Base-by-base conservation (phyloP, 192 early-diverging fungal genomes). In the Coemansia sp. region DNA sequence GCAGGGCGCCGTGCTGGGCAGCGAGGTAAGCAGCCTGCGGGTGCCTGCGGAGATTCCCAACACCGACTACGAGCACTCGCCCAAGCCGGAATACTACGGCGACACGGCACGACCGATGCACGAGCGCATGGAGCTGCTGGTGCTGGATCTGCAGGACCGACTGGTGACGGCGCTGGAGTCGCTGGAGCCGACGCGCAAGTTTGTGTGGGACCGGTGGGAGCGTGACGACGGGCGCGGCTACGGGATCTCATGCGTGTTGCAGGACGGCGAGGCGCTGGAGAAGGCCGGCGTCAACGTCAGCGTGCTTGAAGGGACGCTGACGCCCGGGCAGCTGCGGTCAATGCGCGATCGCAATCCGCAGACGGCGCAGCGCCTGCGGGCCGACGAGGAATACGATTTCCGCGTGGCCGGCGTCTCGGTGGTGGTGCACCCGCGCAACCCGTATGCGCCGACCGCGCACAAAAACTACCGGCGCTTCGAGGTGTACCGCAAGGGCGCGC, bases 391-490 rank as follows among this genome's bases (percentile, higher is more conserved):
- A 15, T 78, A 84, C 43, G 84, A 85, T 15, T 92, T 90, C 60
- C 93, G 92, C 67, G 94, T 87, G 1, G 88, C 92, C 0, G 96
- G 94, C 5, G 89, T 95, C 45, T 90, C 86, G 11, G 82, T 92
- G 44, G 92, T 98, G 14, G 87, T 95, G 64, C 95, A 98, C 56
- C 95, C 95, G 17, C 85, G 85, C 64, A 98, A 98, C 69, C 95
- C 95, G 14, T 83, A 88, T 52, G 91, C 89, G n/a, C 96, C 96
- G 9, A 99, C 96, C 0, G 86, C 92, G 5, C 96, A 99, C 62
- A 82, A 91, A 66, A 99, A 99, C 77, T 99, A 93, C 71, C 86
- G 96, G 5, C 95, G 97, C 67, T 96, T 99, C 82, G 96, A 99
- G 56, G 82, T 98, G 10, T 66, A 60, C 47, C 68, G 81, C 15